Evolutionary conservation across 2,329 filamentous ascomycete genomes (phyloP).

Genomic region (Plectosphaerella plurivora): DNA sequence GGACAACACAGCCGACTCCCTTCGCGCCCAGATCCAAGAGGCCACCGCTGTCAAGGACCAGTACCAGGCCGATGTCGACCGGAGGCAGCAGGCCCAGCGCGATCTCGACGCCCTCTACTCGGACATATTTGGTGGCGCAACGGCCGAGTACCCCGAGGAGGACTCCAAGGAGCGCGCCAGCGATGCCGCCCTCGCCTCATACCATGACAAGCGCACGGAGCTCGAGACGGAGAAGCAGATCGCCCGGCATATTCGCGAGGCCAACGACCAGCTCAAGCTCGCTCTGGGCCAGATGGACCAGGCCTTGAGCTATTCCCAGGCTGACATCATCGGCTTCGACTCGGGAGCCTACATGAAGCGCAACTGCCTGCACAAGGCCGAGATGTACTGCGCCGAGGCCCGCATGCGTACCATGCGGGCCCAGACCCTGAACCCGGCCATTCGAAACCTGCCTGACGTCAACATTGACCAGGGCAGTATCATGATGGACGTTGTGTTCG

Average conservation of each 20-base stretch:
- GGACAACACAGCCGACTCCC: slow-evolving; percentile 32
- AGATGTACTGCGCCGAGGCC: slow-evolving; percentile 35
- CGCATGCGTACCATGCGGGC: slow-evolving; percentile 34
- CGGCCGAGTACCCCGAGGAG: slow-evolving; percentile 48
- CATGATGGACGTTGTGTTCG: slow-evolving; percentile 48
- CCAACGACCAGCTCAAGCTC: slow-evolving; percentile 26
- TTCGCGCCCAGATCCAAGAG: slow-evolving; percentile 32
- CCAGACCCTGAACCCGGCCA: slow-evolving; percentile 28
- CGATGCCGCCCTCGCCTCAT: slow-evolving; percentile 26
- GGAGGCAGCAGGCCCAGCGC: slow-evolving; percentile 32
- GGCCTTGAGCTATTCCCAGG: slow-evolving; percentile 33
- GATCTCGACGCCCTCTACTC: slow-evolving; percentile 48
- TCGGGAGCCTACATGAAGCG: slow-evolving; percentile 43
- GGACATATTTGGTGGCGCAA: slow-evolving; percentile 49
- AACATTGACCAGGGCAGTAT: slow-evolving; percentile 39
- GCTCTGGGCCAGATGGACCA: slow-evolving; percentile 33
- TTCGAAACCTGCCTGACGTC: slow-evolving; percentile 33
- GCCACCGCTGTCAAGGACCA: slow-evolving; percentile 25
- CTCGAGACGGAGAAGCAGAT: slow-evolving; percentile 37
- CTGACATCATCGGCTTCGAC: slow-evolving; percentile 48
- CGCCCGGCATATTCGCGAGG: slow-evolving; percentile 31
- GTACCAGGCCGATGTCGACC: slow-evolving; percentile 14
- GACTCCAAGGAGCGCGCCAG: slow-evolving; percentile 38
- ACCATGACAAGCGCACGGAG: slow-evolving; percentile 28
- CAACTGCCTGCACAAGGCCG: slow-evolving; percentile 42